Conservation (phyloP, 2,329 filamentous ascomycete species). For the Thyridium curvatum region DNA sequence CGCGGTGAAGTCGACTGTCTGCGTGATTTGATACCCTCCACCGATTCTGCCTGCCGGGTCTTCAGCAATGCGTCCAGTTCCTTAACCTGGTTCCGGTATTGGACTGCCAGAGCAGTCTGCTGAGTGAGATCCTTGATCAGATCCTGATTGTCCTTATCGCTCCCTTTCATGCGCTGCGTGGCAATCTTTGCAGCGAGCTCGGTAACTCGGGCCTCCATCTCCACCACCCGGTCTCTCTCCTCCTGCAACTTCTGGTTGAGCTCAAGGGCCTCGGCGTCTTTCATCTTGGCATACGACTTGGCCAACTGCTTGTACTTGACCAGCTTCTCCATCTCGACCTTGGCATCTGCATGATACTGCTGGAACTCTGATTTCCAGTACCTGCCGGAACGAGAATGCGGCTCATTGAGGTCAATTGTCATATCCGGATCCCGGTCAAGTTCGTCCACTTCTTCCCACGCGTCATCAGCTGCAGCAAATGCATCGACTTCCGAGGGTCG, state of each 20-base stretch:
- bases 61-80: conserved; percentile 48
- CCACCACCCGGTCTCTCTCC: conserved; percentile 58
- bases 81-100: conserved; percentile 54
- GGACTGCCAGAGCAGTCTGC: conserved; percentile 49
- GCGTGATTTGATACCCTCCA: conserved; percentile 9
- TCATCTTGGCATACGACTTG: conserved; percentile 72
- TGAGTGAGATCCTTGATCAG: conserved; percentile 48
- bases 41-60: conserved; percentile 23
- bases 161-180: conserved; percentile 25
- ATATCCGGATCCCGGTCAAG: conserved; percentile 49
- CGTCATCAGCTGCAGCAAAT: conserved; percentile 25
- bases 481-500: conserved; percentile 5
- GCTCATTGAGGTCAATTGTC: conserved; percentile 66
- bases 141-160: conserved; percentile 37
- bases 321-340: conserved; percentile 68
- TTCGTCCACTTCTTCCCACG: conserved; percentile 47
- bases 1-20: conserved; percentile 33
- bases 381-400: conserved; percentile 66
- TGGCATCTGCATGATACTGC: conserved; percentile 65
- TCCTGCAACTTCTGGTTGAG: conserved; percentile 60
- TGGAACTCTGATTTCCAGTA: conserved; percentile 79
- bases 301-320: conserved; percentile 74
- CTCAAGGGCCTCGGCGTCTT: conserved; percentile 64
- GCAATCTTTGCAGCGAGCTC: conserved; percentile 54
- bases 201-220: conserved; percentile 57